Percentiles rank a stretch among this genome's conserved stretches.
Evolutionary conservation across 108 stramenopile genomes (phyloP).

Genomic region (Conticribra guillardii): DNA sequence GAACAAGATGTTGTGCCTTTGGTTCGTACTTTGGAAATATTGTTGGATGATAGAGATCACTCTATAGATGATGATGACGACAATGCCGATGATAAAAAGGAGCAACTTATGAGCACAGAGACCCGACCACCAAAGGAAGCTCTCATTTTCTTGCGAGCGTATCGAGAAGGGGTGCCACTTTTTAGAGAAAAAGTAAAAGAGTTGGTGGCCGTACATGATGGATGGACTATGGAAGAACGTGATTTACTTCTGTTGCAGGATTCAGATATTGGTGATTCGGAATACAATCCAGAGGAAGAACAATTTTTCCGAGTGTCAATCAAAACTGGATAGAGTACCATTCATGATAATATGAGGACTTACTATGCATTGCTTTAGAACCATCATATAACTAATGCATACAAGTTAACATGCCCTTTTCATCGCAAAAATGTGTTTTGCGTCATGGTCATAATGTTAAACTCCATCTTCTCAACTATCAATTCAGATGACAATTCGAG

Average conservation of each 20-base stretch:
- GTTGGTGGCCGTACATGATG: constrained; percentile 9
- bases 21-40: constrained; percentile 11
- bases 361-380: too few species aligned
- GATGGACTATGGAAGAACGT: constrained; percentile 10
- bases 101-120: neutral
- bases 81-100: neutral
- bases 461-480: too few species aligned
- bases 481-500: too few species aligned
- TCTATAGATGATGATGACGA: neutral
- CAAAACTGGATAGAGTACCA: neutral
- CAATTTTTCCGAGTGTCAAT: neutral
- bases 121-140: constrained; percentile 2
- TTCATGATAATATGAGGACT: too few species aligned
- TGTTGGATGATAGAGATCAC: neutral
- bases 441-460: too few species aligned
- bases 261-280: neutral
- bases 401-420: too few species aligned
- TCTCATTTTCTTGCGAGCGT: constrained; percentile 3
- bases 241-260: neutral
- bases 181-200: constrained; percentile 11
- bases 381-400: too few species aligned
- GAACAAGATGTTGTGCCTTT: constrained; percentile 6
- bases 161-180: neutral
- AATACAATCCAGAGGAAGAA: neutral
- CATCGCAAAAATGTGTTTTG: too few species aligned